These are phyloP conservation scores for Nemania sp. DNA, from an alignment of 2,329 filamentous ascomycete genomes.

Conservation along the genomic window DNA sequence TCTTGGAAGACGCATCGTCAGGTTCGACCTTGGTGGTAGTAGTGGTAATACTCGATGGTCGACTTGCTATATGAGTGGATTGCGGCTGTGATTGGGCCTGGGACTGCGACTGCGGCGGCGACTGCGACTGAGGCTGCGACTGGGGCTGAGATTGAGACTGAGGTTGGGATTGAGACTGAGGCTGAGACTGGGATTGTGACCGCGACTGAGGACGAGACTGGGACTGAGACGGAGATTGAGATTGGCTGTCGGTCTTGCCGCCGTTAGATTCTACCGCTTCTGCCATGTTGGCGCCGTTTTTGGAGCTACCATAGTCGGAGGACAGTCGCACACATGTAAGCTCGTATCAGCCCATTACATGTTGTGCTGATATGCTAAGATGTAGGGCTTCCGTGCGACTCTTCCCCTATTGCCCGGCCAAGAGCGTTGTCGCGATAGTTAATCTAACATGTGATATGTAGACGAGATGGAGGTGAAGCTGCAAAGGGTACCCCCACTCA, in stretches of 20 bases:
- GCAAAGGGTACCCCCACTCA: too few relatives aligned
- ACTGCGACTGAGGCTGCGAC: too few relatives aligned
- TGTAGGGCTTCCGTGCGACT: too few relatives aligned
- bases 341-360: background rate
- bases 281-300: conserved; percentile 24
- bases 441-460: too few relatives aligned
- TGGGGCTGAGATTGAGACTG: conserved; percentile 20
- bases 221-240: conserved; percentile 23
- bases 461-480: too few relatives aligned
- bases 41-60: conserved; percentile 14
- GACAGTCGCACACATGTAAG: background rate
- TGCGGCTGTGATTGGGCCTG: conserved; percentile 20
- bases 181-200: conserved; percentile 22
- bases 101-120: too few relatives aligned
- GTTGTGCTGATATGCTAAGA: background rate
- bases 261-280: conserved; percentile 30
- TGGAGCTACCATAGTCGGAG: background rate
- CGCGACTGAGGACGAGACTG: too few relatives aligned
- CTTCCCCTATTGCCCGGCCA: too few relatives aligned
- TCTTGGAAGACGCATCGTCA: conserved; percentile 14
- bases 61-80: conserved; percentile 23
- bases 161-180: conserved; percentile 24
- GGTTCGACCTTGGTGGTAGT: conserved; percentile 6
- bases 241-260: conserved; percentile 27
- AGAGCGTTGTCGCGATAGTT: background rate